Evolutionary conservation across 2,329 filamentous ascomycete species (phyloP).

Genomic region (Didymella pinodella): DNA sequence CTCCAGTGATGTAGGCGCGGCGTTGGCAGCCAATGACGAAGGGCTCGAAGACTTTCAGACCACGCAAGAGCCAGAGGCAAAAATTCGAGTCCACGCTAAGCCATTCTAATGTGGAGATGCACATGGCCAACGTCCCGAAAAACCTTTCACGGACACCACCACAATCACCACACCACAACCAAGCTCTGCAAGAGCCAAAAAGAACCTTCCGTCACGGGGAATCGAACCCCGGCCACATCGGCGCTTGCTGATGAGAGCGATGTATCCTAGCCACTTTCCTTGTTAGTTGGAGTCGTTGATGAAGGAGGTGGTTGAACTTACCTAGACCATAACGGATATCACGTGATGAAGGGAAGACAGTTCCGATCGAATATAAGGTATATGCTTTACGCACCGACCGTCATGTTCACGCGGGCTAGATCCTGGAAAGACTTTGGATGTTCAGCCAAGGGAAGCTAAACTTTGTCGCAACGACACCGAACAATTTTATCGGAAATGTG

Average conservation of each 20-base stretch:
- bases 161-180: not conserved
- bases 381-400: too few species aligned
- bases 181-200: not conserved
- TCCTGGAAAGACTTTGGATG: too few species aligned
- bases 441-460: not conserved
- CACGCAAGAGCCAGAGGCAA: not conserved
- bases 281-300: not conserved
- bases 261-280: constrained; percentile 13
- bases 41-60: not conserved
- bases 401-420: too few species aligned
- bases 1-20: not conserved
- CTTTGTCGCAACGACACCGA: not conserved
- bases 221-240: constrained; percentile 12
- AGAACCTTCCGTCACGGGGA: constrained; percentile 4
- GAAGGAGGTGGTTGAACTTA: not conserved
- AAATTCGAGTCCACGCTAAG: not conserved
- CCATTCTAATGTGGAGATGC: not conserved
- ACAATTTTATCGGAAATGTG: not conserved
- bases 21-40: not conserved
- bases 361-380: not conserved
- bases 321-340: not conserved
- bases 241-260: constrained; percentile 12
- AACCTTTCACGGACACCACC: not conserved
- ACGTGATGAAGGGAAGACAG: not conserved
- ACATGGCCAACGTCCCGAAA: not conserved